Evolutionary conservation across 2,329 filamentous ascomycete species (phyloP), one percentile per base, ranked within the genome.

Genomic region (Xylaria sp.): DNA sequence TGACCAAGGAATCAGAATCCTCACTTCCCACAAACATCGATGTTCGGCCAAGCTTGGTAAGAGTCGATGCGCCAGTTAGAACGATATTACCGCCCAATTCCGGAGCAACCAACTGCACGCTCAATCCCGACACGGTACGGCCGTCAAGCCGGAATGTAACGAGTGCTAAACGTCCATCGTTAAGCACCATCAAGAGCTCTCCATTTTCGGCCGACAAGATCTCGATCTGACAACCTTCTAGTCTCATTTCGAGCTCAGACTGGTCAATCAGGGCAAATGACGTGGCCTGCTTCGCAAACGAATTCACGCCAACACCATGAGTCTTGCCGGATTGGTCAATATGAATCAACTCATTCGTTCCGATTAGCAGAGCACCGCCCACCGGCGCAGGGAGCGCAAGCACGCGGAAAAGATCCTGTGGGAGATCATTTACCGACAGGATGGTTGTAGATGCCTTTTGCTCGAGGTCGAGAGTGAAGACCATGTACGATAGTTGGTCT

Each of bases 311-410:
- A 60, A 97, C 89, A 1, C 92, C 93, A 69, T 91, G 96, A 10
- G 92, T 84, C 73, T 96, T 97, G 35, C 94, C 94, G 9, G 91
- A 91, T 78, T 99, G 94, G 70, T 97, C 93, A 65, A 99, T 86
- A 73, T 99, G 94, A 61, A 99, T 90, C 63, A 99, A 76, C 71
- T 97, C 92, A 71, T 99, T 97, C 52, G 83, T 82, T 34, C 94
- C 95, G 18, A 97, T 78, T 13, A 99, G 81, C 13, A 99, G 78
- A 44, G 92, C 90, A 49, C 94, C 94, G 23, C 94, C 94, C 47
- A 97, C 87, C 0, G 93, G 93, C 4, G 89, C 81, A 3, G 92
- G 91, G 2, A 99, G 77, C 6, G 94, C 86, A 51, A 97, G 79
- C 49, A 97, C 87, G 66, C 85, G 85, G 72, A 88, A 91, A 8